Evolutionary conservation across 2,329 filamentous ascomycete genomes (phyloP).

Genomic region (Neodidymelliopsis sp.): DNA sequence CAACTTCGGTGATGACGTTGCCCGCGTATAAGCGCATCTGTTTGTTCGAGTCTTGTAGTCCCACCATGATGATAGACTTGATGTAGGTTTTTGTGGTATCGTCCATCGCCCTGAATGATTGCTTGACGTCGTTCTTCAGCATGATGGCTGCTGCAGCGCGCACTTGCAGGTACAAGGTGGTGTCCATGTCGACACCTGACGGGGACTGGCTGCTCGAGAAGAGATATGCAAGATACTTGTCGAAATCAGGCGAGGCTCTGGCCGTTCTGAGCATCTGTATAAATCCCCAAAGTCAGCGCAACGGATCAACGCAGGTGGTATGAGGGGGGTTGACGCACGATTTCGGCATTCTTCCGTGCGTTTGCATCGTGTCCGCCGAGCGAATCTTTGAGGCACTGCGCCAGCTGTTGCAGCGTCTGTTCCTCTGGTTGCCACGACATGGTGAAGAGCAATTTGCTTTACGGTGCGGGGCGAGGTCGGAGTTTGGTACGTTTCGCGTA

Average conservation of each 20-base stretch:
- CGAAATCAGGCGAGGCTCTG: constrained; percentile 87
- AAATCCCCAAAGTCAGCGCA: constrained; percentile 35
- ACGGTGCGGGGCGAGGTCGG: constrained; percentile 22
- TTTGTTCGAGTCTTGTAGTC: constrained; percentile 79
- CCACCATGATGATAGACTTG: constrained; percentile 77
- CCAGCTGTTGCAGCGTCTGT: constrained; percentile 87
- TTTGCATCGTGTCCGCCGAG: constrained; percentile 81
- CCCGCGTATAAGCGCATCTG: constrained; percentile 91
- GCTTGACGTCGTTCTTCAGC: constrained; percentile 91
- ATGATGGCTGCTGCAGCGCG: constrained; percentile 90
- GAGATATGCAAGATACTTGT: constrained; percentile 95
- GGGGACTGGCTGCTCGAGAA: constrained; percentile 75
- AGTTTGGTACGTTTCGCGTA: constrained; percentile 12
- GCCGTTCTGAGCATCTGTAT: constrained; percentile 89
- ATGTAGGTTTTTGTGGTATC: constrained; percentile 77
- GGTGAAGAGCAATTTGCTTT: constrained; percentile 23
- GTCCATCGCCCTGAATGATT: constrained; percentile 77
- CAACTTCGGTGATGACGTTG: constrained; percentile 91
- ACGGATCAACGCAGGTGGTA: constrained; percentile 4
- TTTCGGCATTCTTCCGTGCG: constrained; percentile 88
- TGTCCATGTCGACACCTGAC: constrained; percentile 65
- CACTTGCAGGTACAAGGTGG: constrained; percentile 74
- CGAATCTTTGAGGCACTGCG: constrained; percentile 88
- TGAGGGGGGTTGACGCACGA: constrained; percentile 64
- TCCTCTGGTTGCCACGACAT: constrained; percentile 95